phyloP scores from a whole-genome alignment of 2,329 filamentous ascomycete species.

The Aciculosporium take region DNA sequence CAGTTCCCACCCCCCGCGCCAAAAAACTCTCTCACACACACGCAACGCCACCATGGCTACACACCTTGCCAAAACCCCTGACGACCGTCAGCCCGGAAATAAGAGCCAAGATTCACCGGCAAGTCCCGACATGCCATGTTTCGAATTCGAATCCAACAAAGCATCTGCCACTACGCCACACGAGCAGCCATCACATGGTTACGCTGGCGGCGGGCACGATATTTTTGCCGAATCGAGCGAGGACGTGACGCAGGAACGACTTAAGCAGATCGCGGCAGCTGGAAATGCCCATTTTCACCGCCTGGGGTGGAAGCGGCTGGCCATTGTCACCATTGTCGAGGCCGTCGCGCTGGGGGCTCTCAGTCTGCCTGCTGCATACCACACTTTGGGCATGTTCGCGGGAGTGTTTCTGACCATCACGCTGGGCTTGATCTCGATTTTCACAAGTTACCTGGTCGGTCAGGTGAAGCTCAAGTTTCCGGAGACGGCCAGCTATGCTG shows the following conservation, averaged over 20 bases:
- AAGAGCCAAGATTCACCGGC: background rate
- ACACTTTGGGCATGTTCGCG: slow-evolving; percentile 39
- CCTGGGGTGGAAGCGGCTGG: slow-evolving; percentile 42
- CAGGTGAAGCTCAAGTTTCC: slow-evolving; percentile 37
- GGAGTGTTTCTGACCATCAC: slow-evolving; percentile 23
- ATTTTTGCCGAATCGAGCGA: slow-evolving; percentile 12
- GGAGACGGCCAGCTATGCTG: slow-evolving; percentile 50
- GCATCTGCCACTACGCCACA: slow-evolving; percentile 1
- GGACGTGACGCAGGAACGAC: slow-evolving; percentile 19
- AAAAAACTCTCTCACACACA: background rate
- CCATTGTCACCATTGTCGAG: slow-evolving; percentile 40
- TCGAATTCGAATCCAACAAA: background rate
- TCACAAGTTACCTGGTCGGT: slow-evolving; percentile 32
- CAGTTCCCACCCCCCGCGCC: too few relatives aligned
- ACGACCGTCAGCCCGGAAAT: background rate
- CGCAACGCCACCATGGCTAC: slow-evolving; percentile 1
- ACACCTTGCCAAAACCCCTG: background rate
- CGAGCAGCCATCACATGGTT: background rate
- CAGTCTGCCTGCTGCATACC: slow-evolving; percentile 36
- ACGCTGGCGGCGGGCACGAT: slow-evolving; percentile 5
- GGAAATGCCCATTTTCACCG: slow-evolving; percentile 36
- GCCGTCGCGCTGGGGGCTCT: slow-evolving; percentile 40
- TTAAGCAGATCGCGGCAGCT: slow-evolving; percentile 26
- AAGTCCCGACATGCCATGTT: background rate
- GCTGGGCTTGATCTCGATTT: slow-evolving; percentile 31